These are phyloP conservation scores for Bombardia bombarda DNA, from an alignment of 495 filamentous ascomycete genomes.

Conservation along the genomic window DNA sequence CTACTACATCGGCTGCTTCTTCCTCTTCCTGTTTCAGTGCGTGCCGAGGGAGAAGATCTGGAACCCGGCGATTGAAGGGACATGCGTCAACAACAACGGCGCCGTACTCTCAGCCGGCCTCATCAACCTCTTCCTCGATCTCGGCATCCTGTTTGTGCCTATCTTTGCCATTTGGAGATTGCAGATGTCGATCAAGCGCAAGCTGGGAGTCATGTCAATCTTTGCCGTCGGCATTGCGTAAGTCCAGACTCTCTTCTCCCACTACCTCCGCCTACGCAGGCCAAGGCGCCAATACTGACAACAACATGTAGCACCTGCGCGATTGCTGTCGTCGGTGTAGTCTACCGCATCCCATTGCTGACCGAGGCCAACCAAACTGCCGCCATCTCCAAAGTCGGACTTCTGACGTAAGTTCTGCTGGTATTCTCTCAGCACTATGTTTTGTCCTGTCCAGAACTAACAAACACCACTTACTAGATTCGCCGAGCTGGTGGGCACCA, in stretches of 20 bases:
- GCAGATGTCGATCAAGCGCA: constrained; percentile 21
- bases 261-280: not conserved
- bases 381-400: constrained; percentile 21
- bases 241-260: not conserved
- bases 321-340: constrained; percentile 20
- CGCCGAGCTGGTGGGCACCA: constrained; percentile 23
- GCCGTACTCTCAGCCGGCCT: constrained; percentile 13
- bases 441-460: not conserved
- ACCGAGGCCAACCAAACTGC: constrained; percentile 19
- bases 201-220: constrained; percentile 24
- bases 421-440: too few species aligned
- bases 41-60: constrained; percentile 19
- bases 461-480: not conserved
- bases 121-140: constrained; percentile 23
- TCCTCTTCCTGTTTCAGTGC: constrained; percentile 23
- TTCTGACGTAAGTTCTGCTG: constrained; percentile 19
- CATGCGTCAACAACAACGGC: constrained; percentile 20
- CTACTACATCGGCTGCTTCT: constrained; percentile 16
- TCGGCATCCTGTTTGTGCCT: constrained; percentile 22
- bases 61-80: constrained; percentile 15
- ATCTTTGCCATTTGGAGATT: constrained; percentile 20
- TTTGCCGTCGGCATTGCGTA: constrained; percentile 25
- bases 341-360: constrained; percentile 18
- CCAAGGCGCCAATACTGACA: not conserved
- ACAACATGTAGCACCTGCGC: constrained; percentile 15